Conservation (phyloP, 441 rosid species). For the Populus hybrid region DNA sequence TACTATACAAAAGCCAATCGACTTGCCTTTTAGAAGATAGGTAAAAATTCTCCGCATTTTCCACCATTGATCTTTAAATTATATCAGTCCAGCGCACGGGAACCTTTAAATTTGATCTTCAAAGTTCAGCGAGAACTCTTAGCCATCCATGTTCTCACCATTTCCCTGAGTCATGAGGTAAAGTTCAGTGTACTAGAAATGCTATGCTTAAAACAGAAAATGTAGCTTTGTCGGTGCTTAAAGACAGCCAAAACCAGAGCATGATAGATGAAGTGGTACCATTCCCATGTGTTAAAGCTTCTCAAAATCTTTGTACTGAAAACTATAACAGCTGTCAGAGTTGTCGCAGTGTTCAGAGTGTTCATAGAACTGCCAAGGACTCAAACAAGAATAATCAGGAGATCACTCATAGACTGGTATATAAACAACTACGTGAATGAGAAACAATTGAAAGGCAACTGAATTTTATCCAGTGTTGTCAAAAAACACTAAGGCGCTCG, state of each 20-base stretch:
- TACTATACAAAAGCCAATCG: constrained; percentile 41
- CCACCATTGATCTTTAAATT: neutral
- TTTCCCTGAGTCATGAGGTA: constrained; percentile 22
- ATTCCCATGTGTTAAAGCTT: constrained; percentile 18
- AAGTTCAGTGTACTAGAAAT: neutral
- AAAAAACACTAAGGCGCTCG: neutral
- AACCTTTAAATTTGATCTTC: constrained; percentile 4
- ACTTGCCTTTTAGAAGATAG: constrained; percentile 28
- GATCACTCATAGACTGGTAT: neutral
- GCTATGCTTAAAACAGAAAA: neutral
- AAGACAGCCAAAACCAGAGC: neutral
- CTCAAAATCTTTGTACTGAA: neutral
- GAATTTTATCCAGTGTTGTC: neutral
- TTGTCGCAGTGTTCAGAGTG: constrained; percentile 18
- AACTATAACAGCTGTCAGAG: constrained; percentile 20
- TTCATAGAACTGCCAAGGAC: constrained; percentile 31
- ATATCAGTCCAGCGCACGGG: neutral
- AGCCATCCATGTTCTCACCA: constrained; percentile 6
- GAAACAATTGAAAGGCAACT: neutral
- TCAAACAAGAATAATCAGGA: neutral
- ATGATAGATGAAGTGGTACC: constrained; percentile 12
- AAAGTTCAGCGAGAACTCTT: neutral
- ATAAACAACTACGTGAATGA: neutral
- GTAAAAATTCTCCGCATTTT: constrained; percentile 1
- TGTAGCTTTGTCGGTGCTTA: neutral